Evolutionary conservation across 805 yeast genomes (phyloP), one percentile per base, ranked within the genome.

Genomic region (Yarrowia sp.): DNA sequence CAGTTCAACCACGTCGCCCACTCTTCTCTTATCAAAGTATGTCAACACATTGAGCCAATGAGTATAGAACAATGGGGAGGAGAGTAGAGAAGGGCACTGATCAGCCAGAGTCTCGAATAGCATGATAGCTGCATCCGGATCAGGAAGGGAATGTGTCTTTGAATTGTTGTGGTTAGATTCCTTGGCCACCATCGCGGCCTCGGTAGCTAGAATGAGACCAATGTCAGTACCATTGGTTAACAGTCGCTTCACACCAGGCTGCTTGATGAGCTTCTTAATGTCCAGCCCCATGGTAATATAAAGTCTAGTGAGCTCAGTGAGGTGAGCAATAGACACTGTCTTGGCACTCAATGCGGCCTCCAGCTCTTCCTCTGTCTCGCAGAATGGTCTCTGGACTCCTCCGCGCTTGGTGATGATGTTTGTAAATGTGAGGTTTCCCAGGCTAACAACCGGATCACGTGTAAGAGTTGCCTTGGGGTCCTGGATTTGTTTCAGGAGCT

Each of bases 21-120:
- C 30, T 1, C 3, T 16, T 7, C 28, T 17, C 14, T 30, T 30
- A 16, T 32, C 51, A n/a, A 43, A 58, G 41, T 41, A 21, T 3
- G 51, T 58, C 51, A 54, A 10, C 33, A 54, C 61, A 19, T 58
- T 43, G 32, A 58, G 51, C 63, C 63, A 58, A 11, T 40, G 28
- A 10, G 40, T 33, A 19, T 58, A 58, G 9, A 58, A 58, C 4
- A 21, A 28, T 2, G 51, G 32, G 7, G 21, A 2, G 1, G 28
- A 16, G 1, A 41, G 38, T 16, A 58, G 16, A 1, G 46, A n/a
- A 2, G 63, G 63, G 22, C 41, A 41, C 3, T 58, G 30, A 3
- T 21, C 51, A 19, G 38, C 16, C 8, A 58, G 28, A n/a, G 32
- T 17, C 10, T 58, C 32, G 16, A 58, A 41, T 8, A 58, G 41